Conservation (phyloP, 371 early-diverging fungal species). For the Syncephalastrum racemosum region DNA sequence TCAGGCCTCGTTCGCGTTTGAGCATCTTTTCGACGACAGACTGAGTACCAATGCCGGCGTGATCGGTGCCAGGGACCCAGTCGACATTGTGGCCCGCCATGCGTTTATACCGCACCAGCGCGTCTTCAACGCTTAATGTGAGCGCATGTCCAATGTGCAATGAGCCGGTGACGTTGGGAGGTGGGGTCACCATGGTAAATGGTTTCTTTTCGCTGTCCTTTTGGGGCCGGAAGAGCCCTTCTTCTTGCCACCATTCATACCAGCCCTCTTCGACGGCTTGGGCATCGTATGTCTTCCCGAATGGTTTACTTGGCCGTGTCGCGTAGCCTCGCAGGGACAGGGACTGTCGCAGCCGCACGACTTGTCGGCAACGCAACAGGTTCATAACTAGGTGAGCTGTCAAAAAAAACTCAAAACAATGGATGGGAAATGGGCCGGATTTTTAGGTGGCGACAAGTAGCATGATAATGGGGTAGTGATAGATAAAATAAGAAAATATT, state of each 20-base stretch:
- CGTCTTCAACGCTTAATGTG: slow-evolving; percentile 88
- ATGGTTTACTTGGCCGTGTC: slow-evolving; percentile 27
- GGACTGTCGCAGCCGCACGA: too few species aligned
- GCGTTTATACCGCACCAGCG: slow-evolving; percentile 84
- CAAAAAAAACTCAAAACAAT: slow-evolving; percentile 6
- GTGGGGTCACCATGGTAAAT: slow-evolving; percentile 88
- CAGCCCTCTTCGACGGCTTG: slow-evolving; percentile 63
- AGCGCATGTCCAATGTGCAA: slow-evolving; percentile 97
- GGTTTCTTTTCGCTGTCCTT: slow-evolving; percentile 15
- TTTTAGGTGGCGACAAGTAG: too few species aligned
- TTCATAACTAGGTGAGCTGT: slow-evolving; percentile 4
- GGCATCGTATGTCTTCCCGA: slow-evolving; percentile 28
- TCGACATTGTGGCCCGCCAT: slow-evolving; percentile 83
- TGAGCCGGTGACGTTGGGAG: slow-evolving; percentile 97
- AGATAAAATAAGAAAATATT: neutral
- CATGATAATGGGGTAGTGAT: too few species aligned
- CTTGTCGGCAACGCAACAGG: too few species aligned
- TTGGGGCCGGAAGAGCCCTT: slow-evolving; percentile 43
- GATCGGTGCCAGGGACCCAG: slow-evolving; percentile 96
- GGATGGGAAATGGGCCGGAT: neutral
- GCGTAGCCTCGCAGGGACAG: neutral
- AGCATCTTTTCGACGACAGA: slow-evolving; percentile 93
- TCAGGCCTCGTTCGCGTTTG: slow-evolving; percentile 56
- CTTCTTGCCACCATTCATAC: slow-evolving; percentile 72
- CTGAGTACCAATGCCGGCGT: slow-evolving; percentile 98